A percentile compares a stretch with the other conserved stretches of the same genome.
phyloP scores from a whole-genome alignment of 2,329 filamentous ascomycete species.

The Stenocarpella maydis region DNA sequence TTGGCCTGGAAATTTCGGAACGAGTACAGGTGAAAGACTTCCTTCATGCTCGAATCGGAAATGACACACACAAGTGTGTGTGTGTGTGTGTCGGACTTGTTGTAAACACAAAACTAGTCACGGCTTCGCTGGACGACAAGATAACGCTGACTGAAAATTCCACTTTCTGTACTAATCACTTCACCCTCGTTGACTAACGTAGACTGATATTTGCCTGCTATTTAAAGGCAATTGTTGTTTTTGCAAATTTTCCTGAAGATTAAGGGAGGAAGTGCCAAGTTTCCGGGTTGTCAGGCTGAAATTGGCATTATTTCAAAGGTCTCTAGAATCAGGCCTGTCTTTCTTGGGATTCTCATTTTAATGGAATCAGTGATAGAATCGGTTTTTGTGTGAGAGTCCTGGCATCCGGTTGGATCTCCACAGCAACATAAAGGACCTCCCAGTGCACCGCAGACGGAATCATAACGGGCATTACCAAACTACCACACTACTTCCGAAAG shows the following conservation, averaged over 20 bases:
- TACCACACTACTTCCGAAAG: not conserved
- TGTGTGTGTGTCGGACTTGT: not conserved
- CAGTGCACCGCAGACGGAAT: too few relatives aligned
- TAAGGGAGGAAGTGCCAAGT: too few relatives aligned
- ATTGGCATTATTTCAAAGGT: not conserved
- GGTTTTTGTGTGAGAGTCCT: not conserved
- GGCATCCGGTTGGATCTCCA: too few relatives aligned
- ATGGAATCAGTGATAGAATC: not conserved
- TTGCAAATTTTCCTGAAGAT: not conserved
- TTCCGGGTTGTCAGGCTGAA: not conserved
- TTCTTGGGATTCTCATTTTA: not conserved
- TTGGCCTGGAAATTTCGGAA: not conserved
- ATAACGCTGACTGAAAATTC: not conserved
- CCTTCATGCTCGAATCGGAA: not conserved
- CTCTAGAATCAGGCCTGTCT: too few relatives aligned
- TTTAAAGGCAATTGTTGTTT: not conserved
- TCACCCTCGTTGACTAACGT: not conserved
- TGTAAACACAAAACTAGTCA: not conserved
- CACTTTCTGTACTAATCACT: not conserved
- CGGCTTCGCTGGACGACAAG: not conserved
- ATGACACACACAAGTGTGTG: not conserved
- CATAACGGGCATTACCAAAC: too few relatives aligned
- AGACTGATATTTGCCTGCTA: not conserved
- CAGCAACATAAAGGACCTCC: too few relatives aligned
- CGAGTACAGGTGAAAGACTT: not conserved